phyloP scores from a whole-genome alignment of 306 rosid genomes.

The Prinsepia uniflora region DNA sequence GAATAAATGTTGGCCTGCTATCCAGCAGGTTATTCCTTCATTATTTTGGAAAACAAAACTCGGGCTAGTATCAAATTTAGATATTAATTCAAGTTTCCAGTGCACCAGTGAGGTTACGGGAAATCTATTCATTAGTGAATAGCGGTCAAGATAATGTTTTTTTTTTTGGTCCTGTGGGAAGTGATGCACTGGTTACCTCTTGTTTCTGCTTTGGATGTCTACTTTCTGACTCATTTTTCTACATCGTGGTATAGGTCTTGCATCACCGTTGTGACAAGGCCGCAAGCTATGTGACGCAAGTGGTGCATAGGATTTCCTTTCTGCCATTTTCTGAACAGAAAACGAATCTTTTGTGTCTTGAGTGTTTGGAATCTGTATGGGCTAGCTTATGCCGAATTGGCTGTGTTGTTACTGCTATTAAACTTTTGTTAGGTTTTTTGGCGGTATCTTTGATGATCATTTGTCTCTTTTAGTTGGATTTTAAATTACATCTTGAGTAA shows the following conservation, averaged over 20 bases:
- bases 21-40: not conserved
- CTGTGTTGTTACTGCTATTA: slow-evolving; percentile 5
- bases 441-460: not conserved
- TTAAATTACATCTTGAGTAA: not conserved
- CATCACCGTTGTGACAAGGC: slow-evolving; percentile 78
- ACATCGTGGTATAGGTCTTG: slow-evolving; percentile 67
- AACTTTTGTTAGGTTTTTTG: not conserved
- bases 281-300: slow-evolving; percentile 48
- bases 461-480: not conserved
- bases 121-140: not conserved
- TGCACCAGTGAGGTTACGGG: not conserved
- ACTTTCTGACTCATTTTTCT: slow-evolving; percentile 45
- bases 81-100: slow-evolving; percentile 1
- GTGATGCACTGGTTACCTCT: slow-evolving; percentile 20
- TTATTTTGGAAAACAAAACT: not conserved
- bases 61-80: not conserved
- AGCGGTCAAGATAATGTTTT: not conserved
- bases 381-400: slow-evolving; percentile 27
- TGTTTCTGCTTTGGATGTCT: slow-evolving; percentile 20
- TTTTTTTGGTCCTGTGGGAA: not conserved
- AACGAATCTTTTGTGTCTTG: slow-evolving; percentile 30
- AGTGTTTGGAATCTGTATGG: slow-evolving; percentile 35
- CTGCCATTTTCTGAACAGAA: slow-evolving; percentile 31
- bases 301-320: slow-evolving; percentile 32
- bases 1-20: not conserved